Evolutionary conservation across 2,329 filamentous ascomycete species (phyloP), one percentile per base, ranked within the genome.

Genomic region (Trichophaea hybrida): DNA sequence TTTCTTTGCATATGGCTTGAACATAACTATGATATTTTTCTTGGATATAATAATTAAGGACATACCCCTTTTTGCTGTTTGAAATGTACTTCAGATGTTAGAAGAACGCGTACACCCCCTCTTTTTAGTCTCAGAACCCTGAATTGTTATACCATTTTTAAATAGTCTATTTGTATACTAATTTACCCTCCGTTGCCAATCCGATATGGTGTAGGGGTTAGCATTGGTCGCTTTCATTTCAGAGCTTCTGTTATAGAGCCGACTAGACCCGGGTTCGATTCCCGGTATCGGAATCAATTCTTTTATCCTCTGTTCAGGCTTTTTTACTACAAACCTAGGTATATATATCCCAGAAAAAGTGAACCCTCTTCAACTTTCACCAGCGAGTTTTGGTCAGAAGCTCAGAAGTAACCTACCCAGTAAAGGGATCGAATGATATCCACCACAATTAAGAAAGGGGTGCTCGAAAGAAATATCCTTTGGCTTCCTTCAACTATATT

Each of bases 211-310:
- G 48, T 32, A 32, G 48, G 48, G 48, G n/a, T 51, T 51, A 17
- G 31, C 48, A 51, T 51, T 17, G 48, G n/a, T 24, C 15, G 48
- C 48, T 17, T 17, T 32, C n/a, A 51, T 51, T 6, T 5, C 15
- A 32, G 48, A 12, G 10, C 10, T 10, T 10, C n/a, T 15, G 10
- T 43, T 43, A 1, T 4, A 49, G 50, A n/a, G 50, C 50, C 50
- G 50, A 53, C 50, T 35, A 53, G 50, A 53, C 50, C 50, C 50
- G 50, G 50, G 50, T 53, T 53, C 50, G 31, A 53, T 53, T 53
- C 50, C 50, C 50, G 50, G 50, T 32, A 32, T n/a, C 50, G 50
- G 50, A 53, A 53, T 24, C 24, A 24, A 24, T 24, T 24, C 24
- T 24, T 24, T 24, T 24, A 3, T 24, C 24, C 24, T 24, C 24